A percentile compares a stretch with the other conserved stretches of the same genome.
These are phyloP conservation scores for Talaromyces sp. DNA, from an alignment of 2,329 filamentous ascomycete genomes.

Conservation along the genomic window DNA sequence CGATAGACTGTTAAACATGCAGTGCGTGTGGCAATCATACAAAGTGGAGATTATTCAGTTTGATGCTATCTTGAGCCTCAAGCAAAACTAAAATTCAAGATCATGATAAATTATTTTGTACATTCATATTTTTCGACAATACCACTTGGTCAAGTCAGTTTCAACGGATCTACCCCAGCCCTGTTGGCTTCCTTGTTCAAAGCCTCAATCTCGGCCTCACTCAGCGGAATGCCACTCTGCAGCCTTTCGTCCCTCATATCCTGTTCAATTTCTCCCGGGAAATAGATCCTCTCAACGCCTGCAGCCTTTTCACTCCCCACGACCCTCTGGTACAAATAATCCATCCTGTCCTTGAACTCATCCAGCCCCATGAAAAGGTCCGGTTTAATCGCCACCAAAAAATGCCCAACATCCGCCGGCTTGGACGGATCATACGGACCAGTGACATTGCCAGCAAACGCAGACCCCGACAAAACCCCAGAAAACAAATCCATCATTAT, in stretches of 20 bases:
- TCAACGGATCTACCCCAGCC: constrained; percentile 28
- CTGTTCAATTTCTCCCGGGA: constrained; percentile 55
- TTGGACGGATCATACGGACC: constrained; percentile 68
- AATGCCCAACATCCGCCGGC: constrained; percentile 68
- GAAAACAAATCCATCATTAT: constrained; percentile 92
- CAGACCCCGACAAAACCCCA: constrained; percentile 67
- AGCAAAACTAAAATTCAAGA: neutral
- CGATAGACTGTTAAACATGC: neutral
- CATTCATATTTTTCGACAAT: neutral
- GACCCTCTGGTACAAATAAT: constrained; percentile 53
- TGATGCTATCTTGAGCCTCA: neutral
- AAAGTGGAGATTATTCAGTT: no score
- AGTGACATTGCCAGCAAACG: constrained; percentile 72
- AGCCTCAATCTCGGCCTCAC: constrained; percentile 43
- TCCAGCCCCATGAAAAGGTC: constrained; percentile 68
- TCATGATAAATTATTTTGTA: neutral
- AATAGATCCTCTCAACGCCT: constrained; percentile 53
- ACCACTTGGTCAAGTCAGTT: neutral
- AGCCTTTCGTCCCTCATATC: constrained; percentile 40
- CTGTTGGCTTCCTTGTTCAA: constrained; percentile 47
- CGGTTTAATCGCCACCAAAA: constrained; percentile 65
- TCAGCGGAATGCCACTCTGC: constrained; percentile 45
- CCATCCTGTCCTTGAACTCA: constrained; percentile 60
- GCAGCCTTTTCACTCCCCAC: constrained; percentile 48
- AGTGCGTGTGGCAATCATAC: neutral